phyloP scores from a whole-genome alignment of 1,284 basidiomycete genomes.

The Hymenochaete sp. region DNA sequence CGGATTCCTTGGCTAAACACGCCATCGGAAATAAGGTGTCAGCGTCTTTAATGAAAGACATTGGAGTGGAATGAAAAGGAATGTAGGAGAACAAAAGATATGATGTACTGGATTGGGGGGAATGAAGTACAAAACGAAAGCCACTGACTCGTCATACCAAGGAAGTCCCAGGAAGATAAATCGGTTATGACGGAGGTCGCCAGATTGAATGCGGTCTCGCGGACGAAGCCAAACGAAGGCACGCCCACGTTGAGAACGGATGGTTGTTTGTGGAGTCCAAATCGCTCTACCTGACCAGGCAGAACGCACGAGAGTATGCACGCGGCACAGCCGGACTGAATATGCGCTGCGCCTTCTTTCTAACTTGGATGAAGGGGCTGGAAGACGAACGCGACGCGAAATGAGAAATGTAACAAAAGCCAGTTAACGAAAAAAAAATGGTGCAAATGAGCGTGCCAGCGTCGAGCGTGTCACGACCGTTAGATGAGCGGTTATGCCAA shows the following conservation, averaged over 20 bases:
- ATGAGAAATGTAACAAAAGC: constrained; percentile 5
- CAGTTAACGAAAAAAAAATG: constrained; percentile 1
- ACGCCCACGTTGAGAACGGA: constrained; percentile 11
- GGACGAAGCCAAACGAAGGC: constrained; percentile 14
- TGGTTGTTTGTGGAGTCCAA: constrained; percentile 2
- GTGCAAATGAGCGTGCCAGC: constrained; percentile 9
- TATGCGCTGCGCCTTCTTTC: constrained; percentile 9
- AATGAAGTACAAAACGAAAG: constrained; percentile 10
- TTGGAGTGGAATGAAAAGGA: constrained; percentile 8
- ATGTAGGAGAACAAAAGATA: constrained; percentile 8
- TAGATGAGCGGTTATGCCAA: background rate
- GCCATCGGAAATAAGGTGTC: constrained; percentile 3
- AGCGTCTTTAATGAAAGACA: constrained; percentile 4
- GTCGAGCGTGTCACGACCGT: constrained; percentile 11
- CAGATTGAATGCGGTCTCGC: constrained; percentile 21
- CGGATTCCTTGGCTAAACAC: constrained; percentile 23
- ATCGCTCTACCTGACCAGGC: constrained; percentile 6
- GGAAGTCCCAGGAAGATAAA: constrained; percentile 25
- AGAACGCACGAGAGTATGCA: constrained; percentile 3
- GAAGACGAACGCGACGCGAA: background rate
- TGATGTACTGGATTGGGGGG: background rate
- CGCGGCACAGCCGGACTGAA: constrained; percentile 16
- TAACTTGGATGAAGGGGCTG: constrained; percentile 2
- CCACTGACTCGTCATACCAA: constrained; percentile 25
- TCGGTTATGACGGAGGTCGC: constrained; percentile 22